A percentile compares a stretch with the other conserved stretches of the same genome.
phyloP scores from a whole-genome alignment of 2,329 filamentous ascomycete genomes.

The Colletotrichum gigasporum region DNA sequence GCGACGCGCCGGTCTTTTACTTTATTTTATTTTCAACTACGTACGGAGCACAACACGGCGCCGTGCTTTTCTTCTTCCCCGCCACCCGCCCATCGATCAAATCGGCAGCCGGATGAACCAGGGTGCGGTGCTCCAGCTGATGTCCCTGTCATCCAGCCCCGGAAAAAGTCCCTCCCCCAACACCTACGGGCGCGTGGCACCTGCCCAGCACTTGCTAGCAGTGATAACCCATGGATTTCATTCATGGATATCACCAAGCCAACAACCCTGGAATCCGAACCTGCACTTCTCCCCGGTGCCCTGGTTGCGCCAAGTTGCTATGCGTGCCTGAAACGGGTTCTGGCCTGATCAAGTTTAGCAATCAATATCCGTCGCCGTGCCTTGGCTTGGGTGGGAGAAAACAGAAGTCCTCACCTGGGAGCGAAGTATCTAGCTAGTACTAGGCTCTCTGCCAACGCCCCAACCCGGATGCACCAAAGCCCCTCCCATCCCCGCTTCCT shows the following conservation, averaged over 20 bases:
- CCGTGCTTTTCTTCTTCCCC: background rate
- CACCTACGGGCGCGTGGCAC: no score
- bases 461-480: background rate
- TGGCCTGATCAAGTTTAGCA: slow-evolving; percentile 15
- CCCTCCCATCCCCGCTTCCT: background rate
- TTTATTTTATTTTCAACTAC: no score
- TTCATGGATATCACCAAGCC: no score
- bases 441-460: background rate
- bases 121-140: no score
- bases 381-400: slow-evolving; percentile 9
- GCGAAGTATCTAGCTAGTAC: background rate
- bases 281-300: background rate
- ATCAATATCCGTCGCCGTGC: background rate
- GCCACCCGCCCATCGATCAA: background rate
- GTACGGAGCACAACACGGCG: no score
- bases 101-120: background rate
- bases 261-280: background rate
- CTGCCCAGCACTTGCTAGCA: no score
- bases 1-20: background rate
- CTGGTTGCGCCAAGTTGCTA: slow-evolving; percentile 5
- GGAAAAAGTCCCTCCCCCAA: no score
- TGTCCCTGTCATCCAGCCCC: no score
- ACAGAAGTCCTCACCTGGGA: background rate
- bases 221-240: background rate
- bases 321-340: slow-evolving; percentile 19